phyloP scores from a whole-genome alignment of 176 grass and related monocot genomes.

The Miscanthus lutarioriparius region DNA sequence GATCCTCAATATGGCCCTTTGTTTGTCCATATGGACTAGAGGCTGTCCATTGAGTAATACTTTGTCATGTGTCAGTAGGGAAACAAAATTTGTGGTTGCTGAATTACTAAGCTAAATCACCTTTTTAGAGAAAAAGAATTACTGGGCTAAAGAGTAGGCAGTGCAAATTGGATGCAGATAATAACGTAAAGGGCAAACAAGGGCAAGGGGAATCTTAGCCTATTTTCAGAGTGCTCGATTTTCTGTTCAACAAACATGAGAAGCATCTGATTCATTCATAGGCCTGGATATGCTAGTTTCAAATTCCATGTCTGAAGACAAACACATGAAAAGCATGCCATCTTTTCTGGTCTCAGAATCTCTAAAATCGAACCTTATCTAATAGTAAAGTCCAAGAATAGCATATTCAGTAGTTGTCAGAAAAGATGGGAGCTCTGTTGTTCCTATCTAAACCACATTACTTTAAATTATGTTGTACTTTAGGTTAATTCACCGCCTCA shows the following conservation, averaged over 20 bases:
- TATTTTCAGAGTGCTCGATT: slow-evolving; percentile 22
- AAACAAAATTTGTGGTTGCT: neutral
- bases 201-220: neutral
- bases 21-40: slow-evolving; percentile 35
- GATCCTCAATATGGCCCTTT: slow-evolving; percentile 7
- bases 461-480: neutral
- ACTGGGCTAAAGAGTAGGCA: neutral
- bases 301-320: slow-evolving; percentile 37
- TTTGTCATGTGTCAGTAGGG: neutral
- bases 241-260: slow-evolving; percentile 11
- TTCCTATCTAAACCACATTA: slow-evolving; percentile 14
- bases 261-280: slow-evolving; percentile 43
- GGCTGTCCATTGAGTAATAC: neutral
- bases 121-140: neutral
- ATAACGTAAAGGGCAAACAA: slow-evolving; percentile 19
- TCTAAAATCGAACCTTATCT: slow-evolving; percentile 58
- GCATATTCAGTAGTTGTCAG: slow-evolving; percentile 48
- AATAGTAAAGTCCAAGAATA: slow-evolving; percentile 49
- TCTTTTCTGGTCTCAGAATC: slow-evolving; percentile 49
- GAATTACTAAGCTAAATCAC: neutral
- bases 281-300: slow-evolving; percentile 20
- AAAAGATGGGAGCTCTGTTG: slow-evolving; percentile 37
- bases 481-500: neutral
- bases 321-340: slow-evolving; percentile 39
- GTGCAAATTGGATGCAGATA: neutral